Evolutionary conservation across 1,139 yeast genomes (phyloP), one percentile per base, ranked within the genome.

Genomic region (Geotrichum siamense): DNA sequence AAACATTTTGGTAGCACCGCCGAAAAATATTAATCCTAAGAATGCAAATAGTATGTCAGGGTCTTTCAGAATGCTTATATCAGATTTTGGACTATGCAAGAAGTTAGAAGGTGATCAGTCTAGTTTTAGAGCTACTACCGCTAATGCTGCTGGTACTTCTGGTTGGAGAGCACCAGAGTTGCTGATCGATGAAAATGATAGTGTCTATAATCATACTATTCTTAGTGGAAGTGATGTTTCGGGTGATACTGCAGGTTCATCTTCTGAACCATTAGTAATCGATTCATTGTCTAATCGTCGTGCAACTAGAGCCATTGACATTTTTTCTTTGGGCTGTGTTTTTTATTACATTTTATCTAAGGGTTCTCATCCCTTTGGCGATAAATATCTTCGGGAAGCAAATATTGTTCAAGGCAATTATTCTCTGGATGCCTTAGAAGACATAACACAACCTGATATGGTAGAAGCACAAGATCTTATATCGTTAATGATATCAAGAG

Each of bases 151-250:
- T 0, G 99, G 99, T 2, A 91, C 98, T 0, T 77, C 91, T 5
- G 99, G 99, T 1, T 91, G 98, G 98, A 75, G 97, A 54, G 97
- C 98, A 0, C 98, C 98, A 0, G 99, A 91, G 59, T 68, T 91
- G 29, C 65, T 85, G 34, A 67, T 48, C 38, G 52, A 50, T 31
- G 53, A 50, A 25, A 36, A 34, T 12, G 49, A 39, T 17, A 31
- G 35, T 31, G 39, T 38, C 4, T 39, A 40, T 25, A 39, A 39
- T 19, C 38, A 30, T 19, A 28, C 44, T 3, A n/a, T 25, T 15
- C 10, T 38, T 3, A 26, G 26, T 13, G 42, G 31, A 3, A 20
- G 38, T 5, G 39, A 28, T 15, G 4, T 8, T 33, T 33, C 37
- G 5, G 45, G 17, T 12, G 20, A 23, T n/a, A 31, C 44, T 49